Evolutionary conservation across 805 yeast genomes (phyloP), one percentile per base, ranked within the genome.

Genomic region (Sungouiella blattae): DNA sequence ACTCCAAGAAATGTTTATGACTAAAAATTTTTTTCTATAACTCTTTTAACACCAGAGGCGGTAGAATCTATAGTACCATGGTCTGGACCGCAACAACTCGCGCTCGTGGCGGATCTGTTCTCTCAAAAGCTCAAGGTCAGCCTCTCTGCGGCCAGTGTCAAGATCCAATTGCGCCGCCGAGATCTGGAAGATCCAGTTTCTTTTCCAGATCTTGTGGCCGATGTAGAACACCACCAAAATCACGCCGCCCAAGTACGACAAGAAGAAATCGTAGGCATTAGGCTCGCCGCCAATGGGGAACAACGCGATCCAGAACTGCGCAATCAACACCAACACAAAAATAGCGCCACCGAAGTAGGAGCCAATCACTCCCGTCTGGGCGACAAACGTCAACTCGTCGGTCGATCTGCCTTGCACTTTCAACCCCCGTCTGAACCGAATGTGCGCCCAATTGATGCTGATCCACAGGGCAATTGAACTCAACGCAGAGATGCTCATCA

Each of bases 401-500:
- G 62, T 57, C 22, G 43, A 44, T 50, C 71, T 55, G n/a, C 63
- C 64, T 47, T 84, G 87, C 1, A 67, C 75, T 24, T 53, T 46
- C 44, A 77, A 69, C 2, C 83, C 87, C 34, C 71, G 67, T 53
- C 77, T 73, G 62, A 83, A 85, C 39, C 78, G 72, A 27, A 80
- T 46, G 52, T 82, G 89, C 29, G 81, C 75, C 27, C 74, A 60
- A 52, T 83, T 78, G 44, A 84, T 78, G 5, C 87, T 75, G 33
- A 80, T 82, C 95, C 95, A 85, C 23, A 86, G 80, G 60, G 83
- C 77, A 40, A 84, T 67, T n/a, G 88, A 78, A 1, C 88, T 78
- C 44, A 85, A 65, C 41, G 89, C 89, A 26, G 87, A 79, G 22
- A 85, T 58, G n/a, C 89, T 83, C 50, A 82, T 66, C 58, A 85